Evolutionary conservation across 371 early-diverging fungal genomes (phyloP).

Genomic region (Fennellomyces sp.): DNA sequence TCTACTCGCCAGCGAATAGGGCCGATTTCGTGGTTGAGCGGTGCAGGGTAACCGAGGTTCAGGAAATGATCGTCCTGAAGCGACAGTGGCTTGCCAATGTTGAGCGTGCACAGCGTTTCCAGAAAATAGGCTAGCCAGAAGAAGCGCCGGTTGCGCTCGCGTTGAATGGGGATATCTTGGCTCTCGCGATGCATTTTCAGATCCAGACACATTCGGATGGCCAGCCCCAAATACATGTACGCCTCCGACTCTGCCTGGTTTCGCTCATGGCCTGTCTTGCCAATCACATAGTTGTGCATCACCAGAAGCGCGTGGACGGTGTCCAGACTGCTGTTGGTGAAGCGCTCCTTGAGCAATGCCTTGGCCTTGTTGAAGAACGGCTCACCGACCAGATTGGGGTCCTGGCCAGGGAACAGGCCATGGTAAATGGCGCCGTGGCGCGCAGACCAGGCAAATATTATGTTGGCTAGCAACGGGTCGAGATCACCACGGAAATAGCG

Average conservation of each 20-base stretch:
- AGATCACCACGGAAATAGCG: neutral
- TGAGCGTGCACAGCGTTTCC: slow-evolving; percentile 17
- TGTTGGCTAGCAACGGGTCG: slow-evolving; percentile 35
- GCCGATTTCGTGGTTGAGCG: slow-evolving; percentile 25
- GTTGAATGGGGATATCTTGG: neutral
- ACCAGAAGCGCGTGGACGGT: slow-evolving; percentile 45
- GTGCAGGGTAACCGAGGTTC: slow-evolving; percentile 18
- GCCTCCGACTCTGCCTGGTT: slow-evolving; percentile 39
- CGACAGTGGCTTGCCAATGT: slow-evolving; percentile 2
- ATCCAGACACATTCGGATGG: slow-evolving; percentile 50
- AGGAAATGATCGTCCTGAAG: slow-evolving; percentile 12
- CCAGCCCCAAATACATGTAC: slow-evolving; percentile 49
- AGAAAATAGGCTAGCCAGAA: slow-evolving; percentile 43
- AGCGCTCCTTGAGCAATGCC: slow-evolving; percentile 30
- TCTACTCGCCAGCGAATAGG: slow-evolving; percentile 37
- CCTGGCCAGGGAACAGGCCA: slow-evolving; percentile 39
- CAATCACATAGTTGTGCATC: slow-evolving; percentile 52
- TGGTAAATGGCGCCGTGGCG: slow-evolving; percentile 52
- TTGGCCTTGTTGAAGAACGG: slow-evolving; percentile 40
- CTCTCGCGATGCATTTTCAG: slow-evolving; percentile 24
- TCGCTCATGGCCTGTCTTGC: slow-evolving; percentile 16
- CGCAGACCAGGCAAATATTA: slow-evolving; percentile 48
- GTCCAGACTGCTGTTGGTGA: slow-evolving; percentile 28
- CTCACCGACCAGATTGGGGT: slow-evolving; percentile 48
- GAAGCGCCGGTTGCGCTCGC: slow-evolving; percentile 32